These are phyloP conservation scores for Asterionellopsis glacialis DNA, from an alignment of 108 stramenopile genomes.

Conservation along the genomic window DNA sequence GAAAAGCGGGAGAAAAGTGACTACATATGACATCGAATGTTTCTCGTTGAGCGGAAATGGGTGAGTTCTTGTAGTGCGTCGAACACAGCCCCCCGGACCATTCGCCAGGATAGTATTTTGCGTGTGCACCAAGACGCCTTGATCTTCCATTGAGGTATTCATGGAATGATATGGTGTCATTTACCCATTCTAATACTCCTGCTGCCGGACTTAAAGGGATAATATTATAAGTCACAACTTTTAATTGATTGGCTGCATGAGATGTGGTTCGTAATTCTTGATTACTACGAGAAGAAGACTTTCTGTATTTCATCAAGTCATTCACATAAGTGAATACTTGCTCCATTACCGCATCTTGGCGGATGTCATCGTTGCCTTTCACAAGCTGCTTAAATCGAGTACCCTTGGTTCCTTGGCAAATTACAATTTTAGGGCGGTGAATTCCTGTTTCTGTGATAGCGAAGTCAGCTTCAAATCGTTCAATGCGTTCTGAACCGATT, in stretches of 20 bases:
- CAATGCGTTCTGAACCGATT: constrained; percentile 56
- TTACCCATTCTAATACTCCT: constrained; percentile 97
- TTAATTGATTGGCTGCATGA: constrained; percentile 22
- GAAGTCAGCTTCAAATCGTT: constrained; percentile 61
- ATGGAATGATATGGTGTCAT: constrained; percentile 83
- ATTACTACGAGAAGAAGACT: background rate
- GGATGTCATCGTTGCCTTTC: constrained; percentile 92
- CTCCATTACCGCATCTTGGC: constrained; percentile 97
- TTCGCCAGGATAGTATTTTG: constrained; percentile 83
- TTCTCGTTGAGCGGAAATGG: constrained; percentile 29
- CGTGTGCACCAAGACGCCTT: constrained; percentile 17
- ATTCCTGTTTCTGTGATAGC: constrained; percentile 77
- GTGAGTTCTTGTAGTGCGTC: constrained; percentile 34
- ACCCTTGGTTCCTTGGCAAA: constrained; percentile 75
- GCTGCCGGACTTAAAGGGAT: constrained; percentile 84
- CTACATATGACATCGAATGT: constrained; percentile 61
- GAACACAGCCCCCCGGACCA: constrained; percentile 64
- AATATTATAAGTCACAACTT: constrained; percentile 83
- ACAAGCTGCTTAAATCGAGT: constrained; percentile 67
- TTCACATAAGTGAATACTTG: constrained; percentile 95
- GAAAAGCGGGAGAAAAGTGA: constrained; percentile 86
- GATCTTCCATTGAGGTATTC: constrained; percentile 33
- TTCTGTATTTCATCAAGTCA: constrained; percentile 49
- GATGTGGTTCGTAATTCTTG: background rate
- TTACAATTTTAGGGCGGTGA: constrained; percentile 85